Evolutionary conservation across 106 monocot genomes (phyloP), one percentile per base, ranked within the genome.

Genomic region (Dioscorea zingiberensis): DNA sequence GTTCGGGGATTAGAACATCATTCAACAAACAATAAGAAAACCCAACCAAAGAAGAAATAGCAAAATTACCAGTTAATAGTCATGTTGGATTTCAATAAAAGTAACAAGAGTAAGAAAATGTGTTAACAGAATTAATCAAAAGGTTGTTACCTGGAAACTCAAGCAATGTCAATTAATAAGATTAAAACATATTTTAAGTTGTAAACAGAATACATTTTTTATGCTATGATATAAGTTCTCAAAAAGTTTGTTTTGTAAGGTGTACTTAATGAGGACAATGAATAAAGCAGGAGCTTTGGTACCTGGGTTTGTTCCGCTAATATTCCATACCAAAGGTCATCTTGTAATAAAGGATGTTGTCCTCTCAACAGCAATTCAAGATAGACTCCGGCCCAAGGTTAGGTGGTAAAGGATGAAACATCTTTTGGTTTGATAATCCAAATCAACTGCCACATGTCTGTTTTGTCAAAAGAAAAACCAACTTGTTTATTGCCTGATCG

Each of bases 301-400:
- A 95, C 95, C 95, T 88, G 97, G 97, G 81, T 89, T 92, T 54
- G 81, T 92, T 74, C 91, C 97, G 19, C 97, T 77, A 79, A 97
- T 47, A 97, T 92, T 17, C 91, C 97, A 76, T 97, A 97, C 97
- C 97, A 97, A 57, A 92, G 88, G 78, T 97, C 92, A 80, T 97
- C 97, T n/a, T 0, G 87, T 89, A 27, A 92, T 97, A 38, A 97
- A 88, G 59, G 91, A 92, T 24, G 97, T 97, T 54, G 97, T 88
- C 69, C 91, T 97, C 68, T 97, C 97, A 12, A 97, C 97, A 48
- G 97, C 97, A 23, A n/a, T n/a, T 91, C 97, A 13, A 97, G 73
- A 75, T 97, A 97, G 47, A 92, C 92, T 16, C 97, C 97, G 62
- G 97, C 10, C 97, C 97, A 77, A 86, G 91, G 68, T 92, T 97